A percentile compares a stretch with the other conserved stretches of the same genome.
These are phyloP conservation scores for Peronospora belbahrii DNA, from an alignment of 352 stramenopile species.

Conservation along the genomic window DNA sequence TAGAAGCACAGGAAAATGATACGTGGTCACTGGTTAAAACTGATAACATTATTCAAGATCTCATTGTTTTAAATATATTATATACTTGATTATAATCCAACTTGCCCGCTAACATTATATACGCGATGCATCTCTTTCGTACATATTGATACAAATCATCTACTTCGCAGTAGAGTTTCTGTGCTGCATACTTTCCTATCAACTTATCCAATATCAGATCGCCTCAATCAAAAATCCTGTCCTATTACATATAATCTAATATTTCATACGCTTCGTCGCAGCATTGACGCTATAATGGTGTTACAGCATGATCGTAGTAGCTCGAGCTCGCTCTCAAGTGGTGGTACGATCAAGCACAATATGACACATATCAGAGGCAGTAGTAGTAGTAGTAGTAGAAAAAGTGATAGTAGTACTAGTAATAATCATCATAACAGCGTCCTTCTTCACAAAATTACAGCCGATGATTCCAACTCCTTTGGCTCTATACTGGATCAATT, in stretches of 20 bases:
- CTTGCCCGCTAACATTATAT: too few species aligned
- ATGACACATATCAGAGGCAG: slow-evolving; percentile 13
- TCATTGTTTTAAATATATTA: slow-evolving; percentile 6
- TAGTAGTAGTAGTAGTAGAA: slow-evolving; percentile 9
- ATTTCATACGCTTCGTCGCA: slow-evolving; percentile 6
- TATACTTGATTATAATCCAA: background rate
- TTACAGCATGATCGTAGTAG: slow-evolving; percentile 20
- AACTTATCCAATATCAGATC: too few species aligned
- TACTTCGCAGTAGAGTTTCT: background rate
- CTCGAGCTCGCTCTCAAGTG: slow-evolving; percentile 26
- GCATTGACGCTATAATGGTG: slow-evolving; percentile 17
- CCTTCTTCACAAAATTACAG: slow-evolving; percentile 16
- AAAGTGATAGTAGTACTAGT: slow-evolving; percentile 13
- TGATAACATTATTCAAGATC: rapidly evolving
- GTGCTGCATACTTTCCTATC: background rate
- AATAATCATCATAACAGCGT: too few species aligned
- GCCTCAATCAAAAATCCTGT: too few species aligned
- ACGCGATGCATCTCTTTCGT: too few species aligned
- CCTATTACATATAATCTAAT: background rate
- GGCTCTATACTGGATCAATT: slow-evolving; percentile 61
- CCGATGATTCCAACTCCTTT: slow-evolving; percentile 40
- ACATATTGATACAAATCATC: too few species aligned
- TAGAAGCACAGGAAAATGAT: background rate
- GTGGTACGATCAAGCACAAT: slow-evolving; percentile 14
- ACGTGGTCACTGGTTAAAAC: slow-evolving; percentile 14